These are phyloP conservation scores for Hylodesmum podocarpum DNA, from an alignment of 306 rosid species.

Conservation along the genomic window DNA sequence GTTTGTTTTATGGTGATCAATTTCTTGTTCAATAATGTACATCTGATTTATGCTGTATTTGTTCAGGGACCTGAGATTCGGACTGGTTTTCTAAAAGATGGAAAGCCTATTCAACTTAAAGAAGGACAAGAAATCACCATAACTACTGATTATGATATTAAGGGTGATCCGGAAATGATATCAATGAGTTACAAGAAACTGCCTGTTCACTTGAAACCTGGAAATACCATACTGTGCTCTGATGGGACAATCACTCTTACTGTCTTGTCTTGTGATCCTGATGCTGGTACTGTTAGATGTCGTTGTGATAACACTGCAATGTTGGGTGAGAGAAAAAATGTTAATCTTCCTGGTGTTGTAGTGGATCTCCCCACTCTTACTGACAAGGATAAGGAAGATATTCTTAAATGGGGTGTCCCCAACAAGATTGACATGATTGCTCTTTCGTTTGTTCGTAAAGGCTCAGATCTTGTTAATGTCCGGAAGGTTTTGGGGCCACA, in stretches of 20 bases:
- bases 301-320: slow-evolving; percentile 82
- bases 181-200: slow-evolving; percentile 94
- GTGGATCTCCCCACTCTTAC: slow-evolving; percentile 97
- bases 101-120: slow-evolving; percentile 82
- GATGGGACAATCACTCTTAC: slow-evolving; percentile 91
- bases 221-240: slow-evolving; percentile 77
- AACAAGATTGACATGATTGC: slow-evolving; percentile 96
- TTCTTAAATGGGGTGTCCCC: slow-evolving; percentile 93
- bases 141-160: slow-evolving; percentile 72
- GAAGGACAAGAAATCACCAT: slow-evolving; percentile 91
- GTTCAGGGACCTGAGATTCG: slow-evolving; percentile 96
- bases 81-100: slow-evolving; percentile 85
- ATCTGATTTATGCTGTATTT: slow-evolving; percentile 19
- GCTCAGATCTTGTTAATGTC: slow-evolving; percentile 90
- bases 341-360: slow-evolving; percentile 94
- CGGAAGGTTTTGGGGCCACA: slow-evolving; percentile 86
- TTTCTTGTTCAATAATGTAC: neutral
- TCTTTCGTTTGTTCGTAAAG: slow-evolving; percentile 95
- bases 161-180: slow-evolving; percentile 69
- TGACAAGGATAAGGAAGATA: slow-evolving; percentile 92
- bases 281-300: slow-evolving; percentile 72
- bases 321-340: slow-evolving; percentile 95
- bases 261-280: slow-evolving; percentile 73
- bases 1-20: neutral
- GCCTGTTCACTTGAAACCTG: slow-evolving; percentile 80